Evolutionary conservation across 192 early-diverging fungal species (phyloP).

Genomic region (Piromyces sp.): DNA sequence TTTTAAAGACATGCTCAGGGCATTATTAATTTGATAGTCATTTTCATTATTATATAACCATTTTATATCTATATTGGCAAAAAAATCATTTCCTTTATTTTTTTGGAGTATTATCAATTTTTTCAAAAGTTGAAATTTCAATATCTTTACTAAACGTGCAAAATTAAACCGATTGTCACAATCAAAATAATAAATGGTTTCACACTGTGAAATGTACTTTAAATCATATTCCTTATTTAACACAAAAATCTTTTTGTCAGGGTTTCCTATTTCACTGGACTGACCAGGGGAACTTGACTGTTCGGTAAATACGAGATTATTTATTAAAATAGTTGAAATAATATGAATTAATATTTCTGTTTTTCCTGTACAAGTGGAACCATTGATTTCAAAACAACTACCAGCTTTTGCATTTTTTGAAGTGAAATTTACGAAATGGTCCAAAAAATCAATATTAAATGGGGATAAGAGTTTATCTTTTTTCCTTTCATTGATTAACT

Average conservation of each 20-base stretch:
- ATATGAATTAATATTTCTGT: not conserved
- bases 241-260: not conserved
- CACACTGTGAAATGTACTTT: not conserved
- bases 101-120: not conserved
- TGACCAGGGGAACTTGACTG: too few relatives aligned
- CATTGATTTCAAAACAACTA: not conserved
- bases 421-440: not conserved
- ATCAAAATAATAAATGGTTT: not conserved
- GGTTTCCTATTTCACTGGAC: too few relatives aligned
- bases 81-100: not conserved
- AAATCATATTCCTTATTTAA: not conserved
- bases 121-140: not conserved
- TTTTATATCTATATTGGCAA: not conserved
- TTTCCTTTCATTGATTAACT: not conserved
- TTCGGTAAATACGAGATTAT: not conserved
- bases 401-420: not conserved
- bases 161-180: not conserved
- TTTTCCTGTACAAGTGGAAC: not conserved
- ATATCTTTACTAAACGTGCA: not conserved
- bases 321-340: not conserved
- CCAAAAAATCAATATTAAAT: not conserved
- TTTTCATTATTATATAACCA: not conserved
- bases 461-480: not conserved
- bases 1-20: not conserved
- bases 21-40: not conserved